Evolutionary conservation across 345 rosid genomes (phyloP).

Genomic region (Brassica nigra): DNA sequence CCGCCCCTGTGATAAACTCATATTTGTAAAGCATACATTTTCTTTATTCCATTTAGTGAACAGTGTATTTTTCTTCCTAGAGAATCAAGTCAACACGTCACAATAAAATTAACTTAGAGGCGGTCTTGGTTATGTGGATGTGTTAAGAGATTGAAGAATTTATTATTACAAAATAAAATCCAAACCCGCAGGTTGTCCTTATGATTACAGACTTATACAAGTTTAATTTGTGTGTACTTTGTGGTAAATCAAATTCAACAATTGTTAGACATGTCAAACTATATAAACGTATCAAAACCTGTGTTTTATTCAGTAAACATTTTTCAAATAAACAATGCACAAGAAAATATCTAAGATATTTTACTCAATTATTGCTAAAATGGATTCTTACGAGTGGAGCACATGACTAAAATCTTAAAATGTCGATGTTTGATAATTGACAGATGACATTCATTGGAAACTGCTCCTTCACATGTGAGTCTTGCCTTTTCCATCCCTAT

Average conservation of each 20-base stretch:
- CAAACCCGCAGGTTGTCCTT: background rate
- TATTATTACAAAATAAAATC: background rate
- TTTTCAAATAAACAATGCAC: background rate
- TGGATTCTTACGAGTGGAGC: slow-evolving; percentile 20
- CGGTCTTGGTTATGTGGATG: background rate
- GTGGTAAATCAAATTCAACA: background rate
- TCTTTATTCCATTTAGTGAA: background rate
- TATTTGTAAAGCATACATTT: background rate
- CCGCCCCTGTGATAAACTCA: background rate
- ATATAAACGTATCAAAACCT: background rate
- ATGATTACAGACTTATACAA: background rate
- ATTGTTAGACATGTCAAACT: background rate
- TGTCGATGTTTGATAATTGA: slow-evolving; percentile 32
- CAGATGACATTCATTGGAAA: slow-evolving; percentile 18
- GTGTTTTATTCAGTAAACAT: background rate
- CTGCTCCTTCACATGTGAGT: slow-evolving; percentile 34
- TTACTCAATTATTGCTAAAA: slow-evolving; percentile 36
- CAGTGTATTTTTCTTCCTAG: background rate
- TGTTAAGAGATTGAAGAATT: background rate
- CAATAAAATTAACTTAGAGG: no score
- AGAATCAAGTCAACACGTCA: background rate
- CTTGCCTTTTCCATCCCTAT: background rate
- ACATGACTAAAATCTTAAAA: slow-evolving; percentile 21
- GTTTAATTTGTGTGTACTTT: background rate
- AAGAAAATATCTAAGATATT: slow-evolving; percentile 37